Evolutionary conservation across 2,329 filamentous ascomycete genomes (phyloP).

Genomic region (Colletotrichum sansevieriae): DNA sequence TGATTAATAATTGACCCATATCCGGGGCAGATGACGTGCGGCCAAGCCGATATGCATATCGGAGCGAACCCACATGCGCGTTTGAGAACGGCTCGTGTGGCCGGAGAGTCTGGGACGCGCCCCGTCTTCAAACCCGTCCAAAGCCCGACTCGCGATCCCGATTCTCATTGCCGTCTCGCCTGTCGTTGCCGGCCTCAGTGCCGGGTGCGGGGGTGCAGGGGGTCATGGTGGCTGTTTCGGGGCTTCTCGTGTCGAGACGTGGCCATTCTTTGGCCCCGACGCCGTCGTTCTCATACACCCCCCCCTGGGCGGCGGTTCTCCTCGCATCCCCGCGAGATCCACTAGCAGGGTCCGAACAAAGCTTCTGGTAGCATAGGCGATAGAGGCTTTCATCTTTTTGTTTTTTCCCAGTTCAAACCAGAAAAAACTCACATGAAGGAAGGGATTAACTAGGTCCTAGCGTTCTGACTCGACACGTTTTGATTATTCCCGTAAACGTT

Average conservation of each 20-base stretch:
- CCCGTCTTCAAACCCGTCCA: constrained; percentile 11
- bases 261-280: constrained; percentile 18
- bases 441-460: constrained; percentile 12
- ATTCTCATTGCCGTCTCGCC: constrained; percentile 26
- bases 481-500: constrained; percentile 16
- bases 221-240: neutral
- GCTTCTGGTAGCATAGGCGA: constrained; percentile 20
- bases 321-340: constrained; percentile 31
- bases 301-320: neutral
- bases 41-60: constrained; percentile 20
- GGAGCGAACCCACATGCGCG: constrained; percentile 3
- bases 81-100: neutral
- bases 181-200: constrained; percentile 32
- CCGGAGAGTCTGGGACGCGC: neutral
- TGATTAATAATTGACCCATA: constrained; percentile 6
- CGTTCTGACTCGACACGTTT: constrained; percentile 7
- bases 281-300: constrained; percentile 3
- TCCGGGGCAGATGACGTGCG: constrained; percentile 14
- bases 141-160: constrained; percentile 29
- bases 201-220: constrained; percentile 31
- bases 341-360: constrained; percentile 25
- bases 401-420: neutral
- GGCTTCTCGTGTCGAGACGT: constrained; percentile 3
- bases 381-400: constrained; percentile 5
- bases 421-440: constrained; percentile 10